Evolutionary conservation across 129 eudicot genomes (phyloP).

Genomic region (Helianthus tuberosus): DNA sequence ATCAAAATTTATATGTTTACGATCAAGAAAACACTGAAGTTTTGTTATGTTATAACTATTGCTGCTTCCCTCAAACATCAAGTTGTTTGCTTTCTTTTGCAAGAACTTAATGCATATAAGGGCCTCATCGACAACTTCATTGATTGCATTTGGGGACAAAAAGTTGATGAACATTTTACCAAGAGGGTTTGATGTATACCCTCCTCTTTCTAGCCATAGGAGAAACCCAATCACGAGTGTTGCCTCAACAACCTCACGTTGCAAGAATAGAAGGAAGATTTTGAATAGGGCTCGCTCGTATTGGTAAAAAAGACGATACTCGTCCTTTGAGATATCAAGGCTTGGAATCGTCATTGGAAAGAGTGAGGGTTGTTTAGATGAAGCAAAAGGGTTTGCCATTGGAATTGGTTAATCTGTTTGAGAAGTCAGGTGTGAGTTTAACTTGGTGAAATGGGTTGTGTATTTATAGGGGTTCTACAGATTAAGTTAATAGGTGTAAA

Average conservation of each 20-base stretch:
- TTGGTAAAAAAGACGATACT: conserved; percentile 42
- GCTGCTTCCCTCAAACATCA: background rate
- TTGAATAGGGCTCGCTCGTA: conserved; percentile 42
- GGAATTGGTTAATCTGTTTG: background rate
- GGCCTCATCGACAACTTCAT: conserved; percentile 29
- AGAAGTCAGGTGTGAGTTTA: background rate
- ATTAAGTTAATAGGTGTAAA: conserved; percentile 2
- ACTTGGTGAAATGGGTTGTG: background rate
- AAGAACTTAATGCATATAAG: conserved; percentile 30
- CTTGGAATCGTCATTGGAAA: conserved; percentile 7
- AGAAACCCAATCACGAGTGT: conserved; percentile 43
- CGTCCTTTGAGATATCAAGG: conserved; percentile 27
- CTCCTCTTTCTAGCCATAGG: conserved; percentile 49
- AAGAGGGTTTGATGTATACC: background rate
- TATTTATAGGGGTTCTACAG: background rate
- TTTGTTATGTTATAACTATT: background rate
- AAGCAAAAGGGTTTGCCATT: conserved; percentile 17
- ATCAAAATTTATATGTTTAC: conserved; percentile 16
- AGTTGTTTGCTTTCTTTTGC: conserved; percentile 8
- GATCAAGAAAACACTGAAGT: conserved; percentile 30
- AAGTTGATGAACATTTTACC: conserved; percentile 15
- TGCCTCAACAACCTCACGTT: conserved; percentile 39
- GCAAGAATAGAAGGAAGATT: conserved; percentile 20
- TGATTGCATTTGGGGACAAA: conserved; percentile 18
- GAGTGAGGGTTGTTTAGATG: conserved; percentile 24